A percentile compares a stretch with the other conserved stretches of the same genome.
phyloP scores from a whole-genome alignment of 1,139 yeast species.

The Suhomyces maxii region DNA sequence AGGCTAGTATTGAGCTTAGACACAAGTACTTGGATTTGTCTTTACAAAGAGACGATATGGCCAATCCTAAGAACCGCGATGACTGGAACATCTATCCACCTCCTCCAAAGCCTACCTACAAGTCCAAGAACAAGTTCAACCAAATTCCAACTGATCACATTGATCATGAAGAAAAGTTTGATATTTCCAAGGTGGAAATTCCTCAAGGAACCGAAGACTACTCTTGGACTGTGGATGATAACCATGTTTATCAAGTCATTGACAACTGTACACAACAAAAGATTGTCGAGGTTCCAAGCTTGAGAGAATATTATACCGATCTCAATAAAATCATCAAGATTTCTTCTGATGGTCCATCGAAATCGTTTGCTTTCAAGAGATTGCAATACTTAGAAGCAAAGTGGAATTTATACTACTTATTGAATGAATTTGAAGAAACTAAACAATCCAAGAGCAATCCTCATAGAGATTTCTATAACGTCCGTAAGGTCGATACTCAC shows the following conservation, averaged over 20 bases:
- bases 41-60: constrained; percentile 60
- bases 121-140: constrained; percentile 59
- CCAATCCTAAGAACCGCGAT: constrained; percentile 77
- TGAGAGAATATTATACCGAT: constrained; percentile 82
- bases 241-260: constrained; percentile 69
- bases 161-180: constrained; percentile 51
- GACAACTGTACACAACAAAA: constrained; percentile 36
- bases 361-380: constrained; percentile 93
- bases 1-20: constrained; percentile 71
- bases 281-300: constrained; percentile 67
- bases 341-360: constrained; percentile 95
- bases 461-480: constrained; percentile 96
- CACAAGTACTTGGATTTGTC: constrained; percentile 73
- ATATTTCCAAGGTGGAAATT: constrained; percentile 57
- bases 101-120: constrained; percentile 93
- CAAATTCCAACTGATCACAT: constrained; percentile 40
- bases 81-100: constrained; percentile 86
- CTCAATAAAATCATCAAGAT: constrained; percentile 67
- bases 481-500: constrained; percentile 97
- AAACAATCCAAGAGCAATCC: constrained; percentile 73
- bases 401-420: constrained; percentile 86
- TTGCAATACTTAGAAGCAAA: constrained; percentile 92
- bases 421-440: constrained; percentile 91
- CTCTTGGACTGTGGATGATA: constrained; percentile 53
- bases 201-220: constrained; percentile 58